Evolutionary conservation across 2,329 filamentous ascomycete species (phyloP).

Genomic region (Penicillium sp.): DNA sequence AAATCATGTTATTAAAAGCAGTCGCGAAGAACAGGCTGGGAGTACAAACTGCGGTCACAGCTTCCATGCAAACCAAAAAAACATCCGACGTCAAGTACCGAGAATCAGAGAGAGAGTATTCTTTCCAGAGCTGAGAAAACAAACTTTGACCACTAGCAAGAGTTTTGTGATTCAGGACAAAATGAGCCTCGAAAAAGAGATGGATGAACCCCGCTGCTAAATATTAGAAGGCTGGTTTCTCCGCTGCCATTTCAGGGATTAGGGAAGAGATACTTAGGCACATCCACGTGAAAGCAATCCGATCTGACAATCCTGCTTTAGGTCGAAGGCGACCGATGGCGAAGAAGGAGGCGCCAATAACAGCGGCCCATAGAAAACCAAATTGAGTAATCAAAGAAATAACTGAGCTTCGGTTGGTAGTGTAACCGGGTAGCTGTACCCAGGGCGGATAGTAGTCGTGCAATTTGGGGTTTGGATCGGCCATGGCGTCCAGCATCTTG

Average conservation of each 20-base stretch:
- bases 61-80: slow-evolving; percentile 83
- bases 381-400: background rate
- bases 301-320: background rate
- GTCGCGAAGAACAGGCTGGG: background rate
- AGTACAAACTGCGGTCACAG: slow-evolving; percentile 63
- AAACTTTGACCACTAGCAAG: slow-evolving; percentile 67
- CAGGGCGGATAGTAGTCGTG: background rate
- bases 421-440: background rate
- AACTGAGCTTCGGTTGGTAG: background rate
- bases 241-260: background rate
- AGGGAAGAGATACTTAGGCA: background rate
- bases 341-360: background rate
- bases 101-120: slow-evolving; percentile 82
- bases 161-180: slow-evolving; percentile 63
- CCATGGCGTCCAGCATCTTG: background rate
- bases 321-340: background rate
- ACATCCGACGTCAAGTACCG: slow-evolving; percentile 76
- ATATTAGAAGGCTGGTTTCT: background rate
- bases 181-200: slow-evolving; percentile 76
- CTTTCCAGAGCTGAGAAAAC: slow-evolving; percentile 85
- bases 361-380: background rate
- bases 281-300: background rate
- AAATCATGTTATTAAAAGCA: background rate
- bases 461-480: background rate
- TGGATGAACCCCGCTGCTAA: slow-evolving; percentile 54